These are phyloP conservation scores for Lichtheimia ramosa DNA, from an alignment of 371 early-diverging fungal species.

Conservation along the genomic window DNA sequence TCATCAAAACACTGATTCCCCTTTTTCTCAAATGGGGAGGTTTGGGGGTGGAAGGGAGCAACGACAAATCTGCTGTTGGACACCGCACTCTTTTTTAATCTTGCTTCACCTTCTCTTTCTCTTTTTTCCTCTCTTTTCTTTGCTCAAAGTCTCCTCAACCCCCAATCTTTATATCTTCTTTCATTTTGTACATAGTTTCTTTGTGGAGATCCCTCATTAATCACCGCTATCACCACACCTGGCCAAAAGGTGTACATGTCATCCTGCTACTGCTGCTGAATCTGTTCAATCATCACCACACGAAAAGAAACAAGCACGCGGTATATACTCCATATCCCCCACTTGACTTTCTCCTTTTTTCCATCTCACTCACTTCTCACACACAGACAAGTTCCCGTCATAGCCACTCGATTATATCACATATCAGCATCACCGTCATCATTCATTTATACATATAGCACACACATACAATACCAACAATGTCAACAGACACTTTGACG, in stretches of 20 bases:
- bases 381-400: too few relatives aligned
- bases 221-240: neutral
- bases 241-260: too few relatives aligned
- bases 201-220: neutral
- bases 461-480: too few relatives aligned
- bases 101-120: constrained; percentile 7
- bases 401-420: too few relatives aligned
- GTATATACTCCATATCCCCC: constrained; percentile 5
- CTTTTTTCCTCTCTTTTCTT: constrained; percentile 9
- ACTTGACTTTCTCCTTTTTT: neutral
- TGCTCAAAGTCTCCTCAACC: neutral
- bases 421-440: too few relatives aligned
- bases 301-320: neutral
- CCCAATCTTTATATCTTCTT: constrained; percentile 5
- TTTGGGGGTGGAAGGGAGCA: neutral
- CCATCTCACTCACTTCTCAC: neutral
- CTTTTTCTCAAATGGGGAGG: constrained; percentile 13
- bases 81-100: neutral
- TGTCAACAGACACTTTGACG: too few relatives aligned
- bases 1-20: neutral
- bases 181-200: constrained; percentile 14
- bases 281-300: too few relatives aligned
- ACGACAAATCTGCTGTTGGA: constrained; percentile 4
- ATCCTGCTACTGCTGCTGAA: too few relatives aligned
- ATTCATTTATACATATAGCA: too few relatives aligned